Evolutionary conservation across 352 stramenopile species (phyloP), one percentile per base, ranked within the genome.

Genomic region (Paralagenidium karlingii): DNA sequence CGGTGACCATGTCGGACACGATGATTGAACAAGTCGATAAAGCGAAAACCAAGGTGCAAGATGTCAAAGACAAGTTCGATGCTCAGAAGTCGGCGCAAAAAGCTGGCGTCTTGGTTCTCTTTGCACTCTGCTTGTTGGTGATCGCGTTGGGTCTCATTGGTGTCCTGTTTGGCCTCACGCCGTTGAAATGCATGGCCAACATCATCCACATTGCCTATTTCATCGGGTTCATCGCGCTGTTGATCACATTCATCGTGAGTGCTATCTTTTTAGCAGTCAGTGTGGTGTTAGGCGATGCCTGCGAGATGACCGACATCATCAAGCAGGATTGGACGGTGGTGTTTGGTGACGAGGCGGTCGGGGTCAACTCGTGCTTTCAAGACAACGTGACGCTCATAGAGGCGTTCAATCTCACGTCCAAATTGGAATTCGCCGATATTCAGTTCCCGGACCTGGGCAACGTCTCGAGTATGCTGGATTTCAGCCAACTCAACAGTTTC

Each of bases 201-300:
- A 60, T 85, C 49, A 80, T 85, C 50, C 67, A 85, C 50, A 51
- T 85, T 42, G 68, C 68, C 12, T 85, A 80, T 48, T 58, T 81
- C 36, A 46, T 85, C 20, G 71, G 68, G 7, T 82, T 82, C 40
- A 58, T 85, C 33, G 61, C 58, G 21, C 56, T 85, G 18, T 55
- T 82, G 36, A 31, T 85, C 13, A 73, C 59, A 6, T 82, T 82
- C 43, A 44, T 85, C 38, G 49, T 82, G 38, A 77, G 60, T 12
- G 29, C 63, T 7, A 42, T 85, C 24, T 63, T 69, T 30, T 43
- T 85, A 9, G 64, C 62, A 2, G 27, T 74, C 8, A 76, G 68
- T 36, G 68, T 82, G 2, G 27, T 82, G 5, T 27, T 82, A 8
- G 67, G 61, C 15, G 71, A 85, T 44, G 58, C 65, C 13, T 85